Evolutionary conservation across 129 eudicot species (phyloP), one percentile per base, ranked within the genome.

Genomic region (Flaveria robusta): DNA sequence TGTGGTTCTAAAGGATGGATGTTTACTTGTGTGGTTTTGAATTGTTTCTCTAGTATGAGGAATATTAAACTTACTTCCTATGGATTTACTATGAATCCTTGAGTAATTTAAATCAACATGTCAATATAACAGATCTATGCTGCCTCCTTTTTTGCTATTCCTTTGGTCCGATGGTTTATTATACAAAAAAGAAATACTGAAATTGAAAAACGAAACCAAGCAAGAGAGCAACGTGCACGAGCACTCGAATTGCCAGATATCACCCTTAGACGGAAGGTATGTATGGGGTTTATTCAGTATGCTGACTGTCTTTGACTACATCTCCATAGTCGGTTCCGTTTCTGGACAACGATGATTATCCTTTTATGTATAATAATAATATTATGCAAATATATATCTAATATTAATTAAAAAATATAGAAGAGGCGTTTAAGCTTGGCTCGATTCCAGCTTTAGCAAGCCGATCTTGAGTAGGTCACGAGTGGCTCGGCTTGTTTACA

Each of bases 91-190:
- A 29, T 16, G 26, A 16, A 50, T 50, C 31, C 26, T 60, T 26
- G 2, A 15, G 27, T 29, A 27, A 9, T 60, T 59, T 43, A 45
- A 50, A 26, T 45, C 71, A 22, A 67, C 56, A 65, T 72, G 8
- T 72, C 13, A 24, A 74, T 34, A 69, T 77, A 80, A 74, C 97
- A 95, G 99, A 80, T 95, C 39, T 95, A 95, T 79, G 99, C 99
- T 26, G 97, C 89, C 76, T 91, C 99, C 18, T 91, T 95, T 85
- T 95, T 95, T 76, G 94, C 95, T 42, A 95, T 95, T 75, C 99
- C 99, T 64, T 81, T 91, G 83, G 87, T 95, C 18, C 94, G 99
- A 20, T 95, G 94, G 97, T 85, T 86, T 77, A 66, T 89, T 52
- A 74, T 88, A 70, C 83, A 76, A 74, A 91, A 62, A 76, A 83